Evolutionary conservation across 2,329 filamentous ascomycete species (phyloP), one percentile per base, ranked within the genome.

Genomic region (Fusarium caatingaense): DNA sequence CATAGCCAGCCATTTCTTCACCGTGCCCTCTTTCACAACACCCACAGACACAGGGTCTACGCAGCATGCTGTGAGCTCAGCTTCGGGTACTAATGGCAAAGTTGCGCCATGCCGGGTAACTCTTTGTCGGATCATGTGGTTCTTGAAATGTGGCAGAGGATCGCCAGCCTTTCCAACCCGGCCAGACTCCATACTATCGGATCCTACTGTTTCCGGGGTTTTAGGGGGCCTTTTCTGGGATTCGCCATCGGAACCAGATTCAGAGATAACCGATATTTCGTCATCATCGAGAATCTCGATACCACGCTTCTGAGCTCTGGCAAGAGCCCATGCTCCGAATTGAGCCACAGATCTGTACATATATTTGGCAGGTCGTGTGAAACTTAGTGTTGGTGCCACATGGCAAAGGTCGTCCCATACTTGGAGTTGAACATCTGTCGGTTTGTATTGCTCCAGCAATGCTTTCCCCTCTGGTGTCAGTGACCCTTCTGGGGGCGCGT

Each of bases 351-450:
- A 93, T 49, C 95, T 88, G 78, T 93, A 98, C 94, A 98, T 98
- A 81, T 92, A 92, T 78, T 98, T 98, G 47, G 95, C 96, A 1
- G 96, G 96, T n/a, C 91, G 88, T 0, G 95, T 98, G 78, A 97
- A 98, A 74, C 93, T 97, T n/a, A 98, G 85, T 0, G 94, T 98
- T 1, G 95, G 93, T 1, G 92, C 91, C 8, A 97, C 94, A 77
- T 98, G 95, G 75, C 96, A 98, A 5, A 98, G 83, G 74, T 97
- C 92, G 61, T 98, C 95, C 94, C 95, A 98, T 3, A 98, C 91
- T 78, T 98, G 96, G 4, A 99, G 85, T 77, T 98, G 94, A 1
- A 98, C 95, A 73, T 97, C 89, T 0, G 96, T 99, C 0, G 94
- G 93, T 60, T 89, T 88, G 79, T 93, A 97, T 66, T 86, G 89